Base-by-base conservation (phyloP, 495 filamentous ascomycete genomes). In the Pseudoneurospora amorphoporcata region DNA sequence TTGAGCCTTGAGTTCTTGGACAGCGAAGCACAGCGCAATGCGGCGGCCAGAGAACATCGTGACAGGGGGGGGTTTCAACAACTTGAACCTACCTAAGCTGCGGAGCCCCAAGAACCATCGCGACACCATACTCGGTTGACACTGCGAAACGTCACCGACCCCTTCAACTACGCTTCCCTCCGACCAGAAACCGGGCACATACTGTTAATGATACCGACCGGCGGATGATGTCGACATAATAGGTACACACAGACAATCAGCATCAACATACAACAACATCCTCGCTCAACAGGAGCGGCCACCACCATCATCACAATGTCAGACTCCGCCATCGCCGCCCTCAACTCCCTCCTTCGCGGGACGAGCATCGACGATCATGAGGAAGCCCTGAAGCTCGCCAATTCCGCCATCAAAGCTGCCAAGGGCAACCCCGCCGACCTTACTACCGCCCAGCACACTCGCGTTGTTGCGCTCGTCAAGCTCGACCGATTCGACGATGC, bases 401-500 rank as follows among this genome's bases (percentile, higher is more conserved):
- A 81, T 68, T 76, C 86, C 65, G 81, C 84, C 32, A 89, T 97
- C 77, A 90, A 91, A 75, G 91, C 92, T 68, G 89, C 90, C 78
- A 92, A 95, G 81, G 86, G 86, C 42, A 82, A 79, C 58, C 89
- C 94, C 73, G 68, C 86, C 38, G 85, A 90, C 35, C 73, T 79
- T 68, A 58, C 68, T 39, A 76, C 72, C 32, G 90, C 92, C 8
- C 92, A 92, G 61, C 91, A 92, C 79, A 90, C 90, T 42, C 93
- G 92, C 74, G 86, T 90, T 10, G 91, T 98, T 43, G 94, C 95
- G 12, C 86, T 99, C 42, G 82, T 98, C 69, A 97, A 96, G 79
- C 90, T 98, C 69, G 96, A 99, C 79, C 93, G 94, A 72, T 98
- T 91, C 80, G 91, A 95, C 23, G 95, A 99, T 82, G 92, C 94